Evolutionary conservation across 257 asterid species (phyloP), one percentile per base, ranked within the genome.

Genomic region (Verbascum thapsus): DNA sequence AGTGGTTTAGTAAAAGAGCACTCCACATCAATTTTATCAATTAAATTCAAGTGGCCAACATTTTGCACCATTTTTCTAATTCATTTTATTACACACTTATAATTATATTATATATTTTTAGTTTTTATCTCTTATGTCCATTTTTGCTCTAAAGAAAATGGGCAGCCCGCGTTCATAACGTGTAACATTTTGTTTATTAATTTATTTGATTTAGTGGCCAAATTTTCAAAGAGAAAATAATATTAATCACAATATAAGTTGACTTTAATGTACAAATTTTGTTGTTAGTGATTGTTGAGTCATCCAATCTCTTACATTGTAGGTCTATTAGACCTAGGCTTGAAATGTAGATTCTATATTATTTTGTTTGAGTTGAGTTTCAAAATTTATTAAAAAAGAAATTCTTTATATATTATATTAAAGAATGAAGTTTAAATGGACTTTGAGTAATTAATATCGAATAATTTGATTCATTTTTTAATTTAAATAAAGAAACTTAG

Each of bases 41-140:
- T 26, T 26, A 26, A 26, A 26, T 26, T 26, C 32, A 26, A 50
- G 61, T 68, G 72, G 64, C 66, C 64, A 69, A 55, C 80, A 70
- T 38, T 48, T 60, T 52, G 43, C 17, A 41, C 26, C 58, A 50
- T 8, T 64, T 22, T 39, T 50, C 5, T 26, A 26, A 26, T 71
- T 49, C 11, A 15, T 22, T 10, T 43, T 7, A 5, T 39, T 17
- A 15, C 53, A n/a, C 3, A 32, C 6, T 6, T 45, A 61, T 43
- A 10, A 32, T 8, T 13, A 58, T 4, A 26, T n/a, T 2, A 26
- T 26, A 2, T 5, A 5, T 26, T 26, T 26, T 2, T 26, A 26
- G 32, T 26, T 26, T 39, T 26, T 42, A n/a, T 45, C 22, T 45
- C 51, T 45, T 51, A 6, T 6, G 18, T 65, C 6, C 34, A 2